Base-by-base conservation (phyloP, 306 rosid species). In the Lupinus albus region DNA sequence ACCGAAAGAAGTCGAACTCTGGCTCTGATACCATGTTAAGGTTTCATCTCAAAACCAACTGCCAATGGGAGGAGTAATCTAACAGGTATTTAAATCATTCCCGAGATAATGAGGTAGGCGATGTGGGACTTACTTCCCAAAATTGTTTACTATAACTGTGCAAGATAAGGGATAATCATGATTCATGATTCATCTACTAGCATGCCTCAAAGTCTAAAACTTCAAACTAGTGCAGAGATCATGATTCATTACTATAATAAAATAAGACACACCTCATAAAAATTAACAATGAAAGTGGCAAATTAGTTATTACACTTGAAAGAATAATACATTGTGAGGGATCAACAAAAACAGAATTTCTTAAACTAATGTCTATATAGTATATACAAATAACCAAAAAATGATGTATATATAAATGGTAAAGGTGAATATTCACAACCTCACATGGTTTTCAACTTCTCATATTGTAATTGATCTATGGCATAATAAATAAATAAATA, bases 401-500 rank as follows among this genome's bases (percentile, higher is more conserved):
- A n/a, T n/a, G n/a, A n/a, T n/a, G n/a, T n/a, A n/a, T n/a, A n/a
- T n/a, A n/a, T n/a, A n/a, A n/a, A 8, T 49, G 63, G 59, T 17
- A 8, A 28, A 52, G 58, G 33, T 38, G 33, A 64, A 41, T 16
- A 3, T 11, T 38, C 38, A 25, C 56, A 61, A 8, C 33, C 4
- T 28, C 33, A 4, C 33, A 28, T 28, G 68, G 35, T 15, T 58
- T n/a, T n/a, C n/a, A n/a, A n/a, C n/a, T n/a, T n/a, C 30, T 63
- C 50, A 54, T 33, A 32, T 11, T 49, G 35, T 25, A 59, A 44
- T 59, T 32, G 55, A 68, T 42, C 71, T 32, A 66, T 13, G 51
- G 18, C 53, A 56, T 51, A 57, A 67, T 41, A 65, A 72, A 58
- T 12, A 66, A 78, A 35, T 17, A 65, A 72, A 58, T 12, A 66